Percentiles rank a stretch among this genome's conserved stretches.
These are phyloP conservation scores for Candida ovalis DNA, from an alignment of 805 yeast genomes.

Conservation along the genomic window DNA sequence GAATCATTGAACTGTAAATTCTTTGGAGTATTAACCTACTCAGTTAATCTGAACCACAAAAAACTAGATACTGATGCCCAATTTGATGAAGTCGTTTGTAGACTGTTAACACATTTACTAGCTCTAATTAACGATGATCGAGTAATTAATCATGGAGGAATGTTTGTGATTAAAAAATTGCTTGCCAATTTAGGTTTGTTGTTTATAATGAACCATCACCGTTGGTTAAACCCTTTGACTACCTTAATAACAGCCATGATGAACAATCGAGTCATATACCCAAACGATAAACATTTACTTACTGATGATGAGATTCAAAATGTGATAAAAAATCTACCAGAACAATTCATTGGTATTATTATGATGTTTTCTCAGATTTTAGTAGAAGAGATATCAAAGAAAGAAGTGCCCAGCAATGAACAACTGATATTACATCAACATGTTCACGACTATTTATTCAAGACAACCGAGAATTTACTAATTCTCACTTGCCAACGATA, in stretches of 20 bases:
- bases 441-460: conserved; percentile 35
- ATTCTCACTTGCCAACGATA: not conserved
- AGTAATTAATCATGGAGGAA: conserved; percentile 16
- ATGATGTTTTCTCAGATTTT: conserved; percentile 41
- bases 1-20: conserved; percentile 52
- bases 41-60: conserved; percentile 50
- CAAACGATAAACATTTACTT: not conserved
- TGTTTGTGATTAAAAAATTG: conserved; percentile 54
- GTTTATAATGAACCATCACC: conserved; percentile 36
- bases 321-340: conserved; percentile 4
- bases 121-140: conserved; percentile 11
- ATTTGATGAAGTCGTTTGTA: conserved; percentile 4
- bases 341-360: conserved; percentile 10
- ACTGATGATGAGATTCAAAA: conserved; percentile 2
- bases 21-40: conserved; percentile 78
- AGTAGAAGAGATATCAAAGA: conserved; percentile 48
- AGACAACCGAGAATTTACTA: conserved; percentile 28
- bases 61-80: conserved; percentile 7
- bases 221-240: conserved; percentile 40
- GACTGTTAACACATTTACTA: conserved; percentile 13
- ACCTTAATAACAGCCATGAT: conserved; percentile 19
- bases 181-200: conserved; percentile 51
- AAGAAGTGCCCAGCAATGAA: conserved; percentile 26
- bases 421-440: conserved; percentile 33
- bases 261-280: conserved; percentile 1